A percentile compares a stretch with the other conserved stretches of the same genome.
Conservation (phyloP, 2,329 filamentous ascomycete genomes). For the Fusarium xyrophilum region DNA sequence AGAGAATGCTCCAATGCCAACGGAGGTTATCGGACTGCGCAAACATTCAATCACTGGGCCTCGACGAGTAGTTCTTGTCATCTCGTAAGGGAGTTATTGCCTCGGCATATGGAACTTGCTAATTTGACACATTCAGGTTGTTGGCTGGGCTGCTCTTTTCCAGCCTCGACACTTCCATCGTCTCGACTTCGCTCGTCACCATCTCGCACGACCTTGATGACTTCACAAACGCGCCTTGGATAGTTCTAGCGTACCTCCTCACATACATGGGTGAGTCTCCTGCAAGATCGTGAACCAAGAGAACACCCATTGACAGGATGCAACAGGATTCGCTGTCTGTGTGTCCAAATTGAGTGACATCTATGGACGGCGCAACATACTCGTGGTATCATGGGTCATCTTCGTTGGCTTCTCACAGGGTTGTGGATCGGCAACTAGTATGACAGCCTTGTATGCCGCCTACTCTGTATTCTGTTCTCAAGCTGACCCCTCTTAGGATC, state of each 20-base stretch:
- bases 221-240: conserved; percentile 61
- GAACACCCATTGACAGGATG: conserved; percentile 19
- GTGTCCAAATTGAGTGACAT: conserved; percentile 67
- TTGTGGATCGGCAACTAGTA: conserved; percentile 58
- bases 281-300: neutral
- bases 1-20: neutral
- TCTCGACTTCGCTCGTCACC: conserved; percentile 64
- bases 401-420: conserved; percentile 64
- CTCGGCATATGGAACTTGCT: conserved; percentile 9
- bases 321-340: conserved; percentile 60
- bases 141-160: conserved; percentile 63
- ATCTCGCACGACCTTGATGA: conserved; percentile 61
- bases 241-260: conserved; percentile 62
- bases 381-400: conserved; percentile 59
- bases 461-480: neutral
- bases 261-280: conserved; percentile 59
- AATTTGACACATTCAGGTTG: conserved; percentile 47
- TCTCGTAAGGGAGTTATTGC: conserved; percentile 43
- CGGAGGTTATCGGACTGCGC: conserved; percentile 24
- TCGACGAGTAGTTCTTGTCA: conserved; percentile 46
- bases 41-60: conserved; percentile 37
- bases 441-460: conserved; percentile 57
- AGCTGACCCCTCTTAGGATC: conserved; percentile 53
- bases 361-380: conserved; percentile 60
- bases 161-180: conserved; percentile 64